Evolutionary conservation across 208 protist species (phyloP).

Genomic region (Phytomonas sp.): DNA sequence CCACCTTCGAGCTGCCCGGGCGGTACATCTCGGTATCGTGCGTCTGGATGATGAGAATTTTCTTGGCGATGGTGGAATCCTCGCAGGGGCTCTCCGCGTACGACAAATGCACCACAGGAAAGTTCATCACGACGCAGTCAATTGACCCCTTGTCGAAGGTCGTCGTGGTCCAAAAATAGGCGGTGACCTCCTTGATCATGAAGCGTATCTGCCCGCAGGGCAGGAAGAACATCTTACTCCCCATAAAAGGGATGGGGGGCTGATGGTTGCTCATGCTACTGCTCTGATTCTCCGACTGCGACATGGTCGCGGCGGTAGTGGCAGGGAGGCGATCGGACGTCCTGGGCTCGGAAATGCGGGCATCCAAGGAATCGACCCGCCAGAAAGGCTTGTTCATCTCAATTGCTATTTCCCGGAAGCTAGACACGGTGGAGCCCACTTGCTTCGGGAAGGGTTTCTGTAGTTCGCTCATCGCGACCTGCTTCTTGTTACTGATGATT

Average conservation of each 20-base stretch:
- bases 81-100: slow-evolving; percentile 75
- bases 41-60: slow-evolving; percentile 60
- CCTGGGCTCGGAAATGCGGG: no score
- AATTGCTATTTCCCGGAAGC: no score
- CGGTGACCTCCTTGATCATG: slow-evolving; percentile 38
- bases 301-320: not conserved
- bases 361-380: no score
- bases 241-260: slow-evolving; percentile 51
- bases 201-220: slow-evolving; percentile 67
- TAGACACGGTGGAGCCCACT: no score
- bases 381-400: no score
- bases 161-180: slow-evolving; percentile 53
- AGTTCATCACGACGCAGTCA: slow-evolving; percentile 57
- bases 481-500: no score
- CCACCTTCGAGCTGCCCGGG: slow-evolving; percentile 31
- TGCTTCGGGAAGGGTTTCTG: no score
- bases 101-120: slow-evolving; percentile 35
- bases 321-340: not conserved
- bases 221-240: slow-evolving; percentile 41
- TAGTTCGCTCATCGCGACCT: no score
- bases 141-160: slow-evolving; percentile 21
- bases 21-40: slow-evolving; percentile 72
- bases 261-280: not conserved
- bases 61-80: slow-evolving; percentile 48
- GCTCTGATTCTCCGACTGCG: not conserved